phyloP scores from a whole-genome alignment of 495 filamentous ascomycete genomes.

The Penicillium cataractarum region DNA sequence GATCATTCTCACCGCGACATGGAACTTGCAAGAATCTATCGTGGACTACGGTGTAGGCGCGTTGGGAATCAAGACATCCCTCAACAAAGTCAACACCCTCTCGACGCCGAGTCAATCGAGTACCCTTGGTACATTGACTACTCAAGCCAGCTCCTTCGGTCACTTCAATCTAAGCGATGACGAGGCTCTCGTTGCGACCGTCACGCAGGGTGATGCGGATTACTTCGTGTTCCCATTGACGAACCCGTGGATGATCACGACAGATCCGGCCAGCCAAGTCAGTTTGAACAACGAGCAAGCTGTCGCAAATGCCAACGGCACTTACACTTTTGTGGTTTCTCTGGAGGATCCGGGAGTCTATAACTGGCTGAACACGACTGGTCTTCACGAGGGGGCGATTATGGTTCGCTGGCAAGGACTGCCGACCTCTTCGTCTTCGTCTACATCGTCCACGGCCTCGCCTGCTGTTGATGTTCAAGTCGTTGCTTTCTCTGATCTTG shows the following conservation, averaged over 20 bases:
- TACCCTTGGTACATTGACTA: slow-evolving; percentile 20
- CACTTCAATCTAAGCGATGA: slow-evolving; percentile 15
- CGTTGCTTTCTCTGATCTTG: background rate
- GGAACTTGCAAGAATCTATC: slow-evolving; percentile 20
- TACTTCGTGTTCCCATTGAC: slow-evolving; percentile 21
- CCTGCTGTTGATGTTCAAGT: background rate
- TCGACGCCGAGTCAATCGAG: slow-evolving; percentile 17
- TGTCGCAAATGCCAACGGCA: slow-evolving; percentile 11
- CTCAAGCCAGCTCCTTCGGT: slow-evolving; percentile 23
- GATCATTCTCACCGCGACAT: slow-evolving; percentile 8
- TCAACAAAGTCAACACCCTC: slow-evolving; percentile 19
- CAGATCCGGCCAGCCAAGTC: slow-evolving; percentile 6
- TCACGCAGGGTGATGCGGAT: slow-evolving; percentile 17
- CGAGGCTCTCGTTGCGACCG: slow-evolving; percentile 19
- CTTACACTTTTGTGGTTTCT: slow-evolving; percentile 21
- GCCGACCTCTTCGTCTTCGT: background rate
- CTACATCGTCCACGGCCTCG: background rate
- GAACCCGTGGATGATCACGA: slow-evolving; percentile 19
- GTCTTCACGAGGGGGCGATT: slow-evolving; percentile 16
- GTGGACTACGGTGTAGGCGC: slow-evolving; percentile 19
- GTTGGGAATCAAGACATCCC: slow-evolving; percentile 17
- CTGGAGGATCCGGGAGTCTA: slow-evolving; percentile 17
- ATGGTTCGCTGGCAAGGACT: slow-evolving; percentile 27
- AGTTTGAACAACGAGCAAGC: slow-evolving; percentile 1
- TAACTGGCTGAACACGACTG: slow-evolving; percentile 21